Evolutionary conservation across 345 rosid species (phyloP), one percentile per base, ranked within the genome.

Genomic region (Salix udensis): DNA sequence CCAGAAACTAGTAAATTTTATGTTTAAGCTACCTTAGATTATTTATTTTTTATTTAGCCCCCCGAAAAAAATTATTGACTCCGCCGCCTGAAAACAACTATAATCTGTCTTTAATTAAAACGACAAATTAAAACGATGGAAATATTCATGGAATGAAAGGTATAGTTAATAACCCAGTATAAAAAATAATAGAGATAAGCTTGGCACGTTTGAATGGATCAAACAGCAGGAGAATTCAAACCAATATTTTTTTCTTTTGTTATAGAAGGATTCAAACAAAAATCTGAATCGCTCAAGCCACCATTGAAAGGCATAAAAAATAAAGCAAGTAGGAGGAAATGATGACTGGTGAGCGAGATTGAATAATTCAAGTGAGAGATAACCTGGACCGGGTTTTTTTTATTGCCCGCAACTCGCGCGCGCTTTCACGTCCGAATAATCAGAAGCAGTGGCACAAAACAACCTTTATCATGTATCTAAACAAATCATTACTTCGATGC

Each of bases 401-500:
- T 5, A 55, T 12, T 9, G 61, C 34, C 85, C 76, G 80, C 65
- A 42, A 76, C 53, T 72, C 72, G 14, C 74, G 81, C 82, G 76
- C 76, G 40, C 71, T 73, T 62, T 69, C 52, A 16, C 26, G 50
- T 77, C 61, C 48, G 74, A 46, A 76, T 46, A 34, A 74, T 37
- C 71, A 58, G 64, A 36, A 36, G 37, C 9, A 24, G 39, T 55
- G 64, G 85, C 83, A 34, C 5, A 34, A 34, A 34, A 34, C 5
- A 34, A 34, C 36, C 36, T 34, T 4, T 34, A 34, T 34, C 36
- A 34, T 34, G 36, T 34, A 34, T 34, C 36, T 34, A 34, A 34
- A 0, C 36, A 34, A 34, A 34, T 34, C 36, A 34, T 34, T 34
- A 34, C 36, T 34, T 34, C 36, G 5, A 4, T 34, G 36, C 36